Evolutionary conservation across 2,329 filamentous ascomycete genomes (phyloP).

Genomic region (Exophiala oligosperma): DNA sequence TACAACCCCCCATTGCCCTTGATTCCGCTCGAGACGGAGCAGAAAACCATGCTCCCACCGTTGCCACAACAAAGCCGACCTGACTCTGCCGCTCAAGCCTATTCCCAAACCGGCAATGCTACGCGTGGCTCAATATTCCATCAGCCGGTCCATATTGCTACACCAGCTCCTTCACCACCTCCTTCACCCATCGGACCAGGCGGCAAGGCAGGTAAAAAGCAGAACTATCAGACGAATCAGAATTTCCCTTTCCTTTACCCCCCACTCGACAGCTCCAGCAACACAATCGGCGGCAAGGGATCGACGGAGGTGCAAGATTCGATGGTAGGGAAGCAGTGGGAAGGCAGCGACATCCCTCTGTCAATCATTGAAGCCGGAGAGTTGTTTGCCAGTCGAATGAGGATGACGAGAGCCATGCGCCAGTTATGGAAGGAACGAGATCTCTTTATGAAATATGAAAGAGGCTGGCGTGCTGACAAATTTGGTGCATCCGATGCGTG

Average conservation of each 20-base stretch:
- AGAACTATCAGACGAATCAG: conserved; percentile 99
- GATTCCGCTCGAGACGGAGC: conserved; percentile 84
- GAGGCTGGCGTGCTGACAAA: conserved; percentile 71
- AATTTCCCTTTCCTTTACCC: conserved; percentile 98
- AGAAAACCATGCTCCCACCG: conserved; percentile 85
- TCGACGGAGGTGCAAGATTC: conserved; percentile 75
- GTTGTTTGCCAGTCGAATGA: conserved; percentile 83
- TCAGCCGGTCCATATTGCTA: conserved; percentile 98
- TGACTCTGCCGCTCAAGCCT: conserved; percentile 50
- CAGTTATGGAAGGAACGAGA: conserved; percentile 96
- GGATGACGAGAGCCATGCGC: conserved; percentile 86
- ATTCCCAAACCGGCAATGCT: conserved; percentile 33
- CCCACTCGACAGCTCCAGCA: conserved; percentile 83
- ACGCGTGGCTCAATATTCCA: conserved; percentile 74
- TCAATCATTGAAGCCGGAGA: conserved; percentile 95
- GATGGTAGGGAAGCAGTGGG: conserved; percentile 81
- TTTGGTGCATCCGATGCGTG: conserved; percentile 36
- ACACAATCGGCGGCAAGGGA: conserved; percentile 86
- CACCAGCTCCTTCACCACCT: conserved; percentile 90
- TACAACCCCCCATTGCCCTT: conserved; percentile 85
- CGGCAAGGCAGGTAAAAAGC: conserved; percentile 94
- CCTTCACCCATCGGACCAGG: conserved; percentile 81
- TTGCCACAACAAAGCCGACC: conserved; percentile 71
- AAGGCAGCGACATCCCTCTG: conserved; percentile 88
- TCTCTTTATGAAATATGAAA: conserved; percentile 84